Conservation (phyloP, 805 yeast species). For the Candida stauntonica region DNA sequence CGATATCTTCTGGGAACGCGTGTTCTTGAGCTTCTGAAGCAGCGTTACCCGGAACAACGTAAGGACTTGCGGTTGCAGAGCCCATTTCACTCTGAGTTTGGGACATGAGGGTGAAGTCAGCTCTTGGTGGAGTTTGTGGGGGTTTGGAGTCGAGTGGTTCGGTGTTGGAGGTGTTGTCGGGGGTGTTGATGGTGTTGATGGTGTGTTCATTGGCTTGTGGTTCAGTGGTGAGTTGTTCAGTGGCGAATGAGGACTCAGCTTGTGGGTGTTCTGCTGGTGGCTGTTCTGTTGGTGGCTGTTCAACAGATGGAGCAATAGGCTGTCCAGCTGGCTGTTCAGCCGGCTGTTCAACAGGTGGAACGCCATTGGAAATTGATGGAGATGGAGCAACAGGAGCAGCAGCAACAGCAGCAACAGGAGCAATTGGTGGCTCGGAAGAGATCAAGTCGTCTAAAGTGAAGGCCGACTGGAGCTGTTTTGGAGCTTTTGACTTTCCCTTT, state of each 20-base stretch:
- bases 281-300: too few relatives aligned
- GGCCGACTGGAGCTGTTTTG: not conserved
- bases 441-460: constrained; percentile 2
- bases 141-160: too few relatives aligned
- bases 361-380: too few relatives aligned
- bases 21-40: not conserved
- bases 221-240: not conserved
- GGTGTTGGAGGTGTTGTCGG: too few relatives aligned
- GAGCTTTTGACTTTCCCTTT: constrained; percentile 1
- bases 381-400: too few relatives aligned
- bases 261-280: too few relatives aligned
- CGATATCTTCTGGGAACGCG: not conserved
- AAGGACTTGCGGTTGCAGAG: constrained; percentile 12
- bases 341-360: too few relatives aligned
- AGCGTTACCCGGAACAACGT: constrained; percentile 11
- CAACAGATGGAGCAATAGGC: too few relatives aligned
- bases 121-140: not conserved
- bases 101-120: not conserved
- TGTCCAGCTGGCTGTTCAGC: too few relatives aligned
- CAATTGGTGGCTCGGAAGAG: not conserved
- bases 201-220: too few relatives aligned
- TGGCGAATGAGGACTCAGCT: constrained; percentile 6
- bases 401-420: not conserved
- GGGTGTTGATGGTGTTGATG: too few relatives aligned
- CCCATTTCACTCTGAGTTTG: constrained; percentile 18